Base-by-base conservation (phyloP, 2,329 filamentous ascomycete genomes). In the Capronia americana region DNA sequence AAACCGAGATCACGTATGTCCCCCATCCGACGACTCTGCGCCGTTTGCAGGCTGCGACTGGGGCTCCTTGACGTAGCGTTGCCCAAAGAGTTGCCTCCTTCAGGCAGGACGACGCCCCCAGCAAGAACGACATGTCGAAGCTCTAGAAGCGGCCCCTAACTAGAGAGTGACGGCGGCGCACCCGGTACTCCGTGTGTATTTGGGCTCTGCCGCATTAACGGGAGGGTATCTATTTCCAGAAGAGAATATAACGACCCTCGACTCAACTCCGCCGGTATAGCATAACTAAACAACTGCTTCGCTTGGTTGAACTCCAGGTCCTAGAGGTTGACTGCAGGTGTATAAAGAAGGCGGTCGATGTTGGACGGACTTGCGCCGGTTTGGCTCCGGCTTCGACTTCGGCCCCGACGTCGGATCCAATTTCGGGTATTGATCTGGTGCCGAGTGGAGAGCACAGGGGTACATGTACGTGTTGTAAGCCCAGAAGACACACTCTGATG, bases 371-470 rank as follows among this genome's bases (percentile, higher is more conserved):
- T 11, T 58, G 61, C 56, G 14, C 58, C 63, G 63, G n/a, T 44
- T 8, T n/a, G 28, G 11, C 38, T n/a, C 6, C 38, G 14, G 20
- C 38, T 44, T 20, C 4, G 14, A 7, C 17, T 44, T 44, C 38
- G 38, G 17, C 38, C 38, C 38, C 38, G 38, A 41, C 38, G 12
- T 41, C 14, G 17, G 7, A 4, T 50, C 2, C 44, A 14, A 50
- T 23, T 46, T 57, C 63, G 63, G 63, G n/a, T 46, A 54, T 65
- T 65, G 57, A 61, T 61, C 46, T 65, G 63, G 44, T 11, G 34
- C 63, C 63, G 63, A 65, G 23, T 28, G 53, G 54, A 56, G 34
- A 32, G 20, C 12, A 20, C 20, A 44, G 20, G 44, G 41, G 28
- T 11, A 26, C n/a, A 10, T 26, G 5, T n/a, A 8, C 17, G 5